Base-by-base conservation (phyloP, 768 basidiomycete species). In the Termitomyces sp. region DNA sequence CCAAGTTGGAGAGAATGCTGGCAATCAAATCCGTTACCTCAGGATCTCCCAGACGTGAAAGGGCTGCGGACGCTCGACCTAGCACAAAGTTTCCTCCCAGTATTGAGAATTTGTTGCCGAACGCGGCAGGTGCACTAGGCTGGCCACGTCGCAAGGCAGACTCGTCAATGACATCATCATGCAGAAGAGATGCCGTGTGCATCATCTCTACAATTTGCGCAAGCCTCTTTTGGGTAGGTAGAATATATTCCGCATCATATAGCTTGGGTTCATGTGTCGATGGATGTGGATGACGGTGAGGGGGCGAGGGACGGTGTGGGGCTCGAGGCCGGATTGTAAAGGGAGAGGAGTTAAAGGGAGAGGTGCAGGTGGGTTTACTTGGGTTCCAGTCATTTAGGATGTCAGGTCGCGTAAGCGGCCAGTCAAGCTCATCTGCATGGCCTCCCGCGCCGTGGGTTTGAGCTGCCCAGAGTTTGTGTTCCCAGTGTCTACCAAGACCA, bases 161-260 rank as follows among this genome's bases (percentile, higher is more conserved):
- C 63, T 76, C 77, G 78, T 97, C 95, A 60, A 96, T 89, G 46
- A 97, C 95, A 68, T 98, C 95, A 80, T 97, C 95, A 67, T 98
- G 95, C 8, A 98, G 73, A n/a, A 97, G 80, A 6, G 93, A 95
- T 2, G 95, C 95, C 32, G 95, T 93, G 66, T 98, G 95, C 61
- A 98, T 91, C 91, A 97, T 93, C 70, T 98, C 95, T 47, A 93
- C 88, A 38, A 98, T 94, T 66, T 94, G 91, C 0, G 95, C 95
- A 32, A 98, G 84, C n/a, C 95, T 86, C 16, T 80, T 72, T 70
- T 97, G 95, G 1, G 95, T 91, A 5, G 95, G 93, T 4, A 98
- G 82, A 43, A 90, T 73, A 62, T 64, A 60, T 61, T 69, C 57
- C 41, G 69, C 58, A 8, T 66, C 61, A 51, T 52, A 66, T 18